Base-by-base conservation (phyloP, 23 red algal species). In the Porphyridium purpureum region DNA sequence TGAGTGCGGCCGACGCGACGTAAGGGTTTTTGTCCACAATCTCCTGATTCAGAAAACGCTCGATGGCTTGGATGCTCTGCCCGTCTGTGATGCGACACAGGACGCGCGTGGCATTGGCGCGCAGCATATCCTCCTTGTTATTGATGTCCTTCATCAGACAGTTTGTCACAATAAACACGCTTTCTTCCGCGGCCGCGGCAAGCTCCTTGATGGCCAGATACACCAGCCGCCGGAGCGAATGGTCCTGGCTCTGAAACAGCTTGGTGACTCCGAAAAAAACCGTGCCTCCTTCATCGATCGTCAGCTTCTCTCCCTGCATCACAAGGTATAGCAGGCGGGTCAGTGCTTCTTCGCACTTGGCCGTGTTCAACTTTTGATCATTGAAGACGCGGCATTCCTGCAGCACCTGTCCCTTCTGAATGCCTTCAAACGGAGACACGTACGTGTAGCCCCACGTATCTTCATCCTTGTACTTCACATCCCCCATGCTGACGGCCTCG, bases 201-300 rank as follows among this genome's bases (percentile, higher is more conserved):
- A 98, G 79, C 59, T 84, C 90, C 80, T 98, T 98, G 33, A 98
- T 98, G 7, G 90, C 80, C 24, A 98, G 65, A 53, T 98, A 98
- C 29, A 83, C 79, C 38, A 98, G 62, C 21, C 90, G 68, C 24
- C 90, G 70, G 20, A 98, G 47, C 0, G 84, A 81, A n/a, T 69
- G 74, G 55, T 80, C 50, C 31, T 80, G 69, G 28, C 69, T 62
- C 54, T 83, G 79, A 38, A 98, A 98, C 19, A 98, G 73, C 67
- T 98, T 98, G 14, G 90, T 98, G 9, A 85, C 74, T 11, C 79
- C 75, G 60, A 98, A 98, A 42, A 98, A 98, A 4, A 98, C 79
- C 7, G 63, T 52, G 1, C 79, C 86, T 20, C 79, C 79, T 40
- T 98, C 90, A 27, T 63, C 72, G 8, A 60, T 55, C 27, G 79